These are phyloP conservation scores for Beauveria asiatica DNA, from an alignment of 2,329 filamentous ascomycete species.

Conservation along the genomic window DNA sequence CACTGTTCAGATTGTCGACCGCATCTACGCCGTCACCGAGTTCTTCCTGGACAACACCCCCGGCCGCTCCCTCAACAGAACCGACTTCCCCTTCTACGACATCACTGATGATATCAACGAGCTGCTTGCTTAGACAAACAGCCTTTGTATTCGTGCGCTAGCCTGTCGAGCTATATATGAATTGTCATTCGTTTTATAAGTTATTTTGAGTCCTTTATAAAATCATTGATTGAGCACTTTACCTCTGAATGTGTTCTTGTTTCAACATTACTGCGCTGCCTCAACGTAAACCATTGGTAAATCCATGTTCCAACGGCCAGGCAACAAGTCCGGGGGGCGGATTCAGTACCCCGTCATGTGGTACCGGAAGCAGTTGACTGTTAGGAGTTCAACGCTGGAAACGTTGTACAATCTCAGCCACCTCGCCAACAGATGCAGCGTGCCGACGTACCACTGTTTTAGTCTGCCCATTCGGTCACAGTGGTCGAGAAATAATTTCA, in stretches of 20 bases:
- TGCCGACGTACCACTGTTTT: too few relatives aligned
- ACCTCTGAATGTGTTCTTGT: not conserved
- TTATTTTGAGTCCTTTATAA: not conserved
- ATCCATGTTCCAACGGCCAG: too few relatives aligned
- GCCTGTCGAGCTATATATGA: not conserved
- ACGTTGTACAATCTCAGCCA: too few relatives aligned
- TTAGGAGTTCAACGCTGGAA: too few relatives aligned
- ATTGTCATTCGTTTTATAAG: not conserved
- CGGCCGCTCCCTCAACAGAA: not conserved
- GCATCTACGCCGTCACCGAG: not conserved
- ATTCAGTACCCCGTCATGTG: too few relatives aligned
- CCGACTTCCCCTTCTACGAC: not conserved
- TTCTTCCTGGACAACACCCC: not conserved
- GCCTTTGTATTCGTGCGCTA: not conserved
- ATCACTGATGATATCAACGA: not conserved
- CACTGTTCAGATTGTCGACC: conserved; percentile 12
- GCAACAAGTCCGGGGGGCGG: too few relatives aligned
- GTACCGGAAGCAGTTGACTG: too few relatives aligned
- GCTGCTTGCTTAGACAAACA: not conserved
- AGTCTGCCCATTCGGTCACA: too few relatives aligned
- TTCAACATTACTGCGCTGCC: not conserved
- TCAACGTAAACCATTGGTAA: too few relatives aligned
- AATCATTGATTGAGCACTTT: not conserved
- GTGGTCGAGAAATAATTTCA: too few relatives aligned
- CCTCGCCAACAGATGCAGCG: too few relatives aligned